Conservation (phyloP, 1,139 yeast species). For the Williopsis jadinii region DNA sequence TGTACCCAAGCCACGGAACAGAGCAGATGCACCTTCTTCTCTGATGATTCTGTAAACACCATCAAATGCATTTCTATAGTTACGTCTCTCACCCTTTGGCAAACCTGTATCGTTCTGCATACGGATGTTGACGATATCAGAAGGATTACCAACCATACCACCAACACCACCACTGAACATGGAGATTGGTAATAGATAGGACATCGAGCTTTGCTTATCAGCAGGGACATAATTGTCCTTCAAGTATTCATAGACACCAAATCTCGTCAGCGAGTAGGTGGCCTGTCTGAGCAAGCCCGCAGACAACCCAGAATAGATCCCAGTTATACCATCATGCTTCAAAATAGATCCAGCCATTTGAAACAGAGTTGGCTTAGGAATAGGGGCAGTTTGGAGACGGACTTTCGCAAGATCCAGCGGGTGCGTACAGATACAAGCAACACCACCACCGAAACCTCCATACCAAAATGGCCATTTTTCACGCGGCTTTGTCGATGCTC, state of each 20-base stretch:
- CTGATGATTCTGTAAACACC: constrained; percentile 56
- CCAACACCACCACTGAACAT: constrained; percentile 82
- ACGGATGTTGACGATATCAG: constrained; percentile 81
- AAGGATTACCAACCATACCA: constrained; percentile 81
- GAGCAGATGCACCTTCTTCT: constrained; percentile 54
- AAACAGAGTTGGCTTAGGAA: constrained; percentile 53
- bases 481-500: constrained; percentile 6
- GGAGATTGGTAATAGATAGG: constrained; percentile 58
- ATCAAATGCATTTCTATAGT: constrained; percentile 73
- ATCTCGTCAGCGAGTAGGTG: constrained; percentile 79
- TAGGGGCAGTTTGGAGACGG: constrained; percentile 66
- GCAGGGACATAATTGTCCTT: constrained; percentile 46
- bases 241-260: constrained; percentile 73
- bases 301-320: constrained; percentile 71
- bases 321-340: constrained; percentile 56
- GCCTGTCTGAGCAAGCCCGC: constrained; percentile 83
- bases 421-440: constrained; percentile 56
- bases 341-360: constrained; percentile 57
- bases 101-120: constrained; percentile 85
- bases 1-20: constrained; percentile 72
- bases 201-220: constrained; percentile 24
- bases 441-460: constrained; percentile 63
- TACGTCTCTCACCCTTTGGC: constrained; percentile 59
- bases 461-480: constrained; percentile 44
- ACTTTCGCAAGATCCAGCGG: constrained; percentile 85